Evolutionary conservation across 139 green algal species (phyloP).

Genomic region (Picochlorum sp.): DNA sequence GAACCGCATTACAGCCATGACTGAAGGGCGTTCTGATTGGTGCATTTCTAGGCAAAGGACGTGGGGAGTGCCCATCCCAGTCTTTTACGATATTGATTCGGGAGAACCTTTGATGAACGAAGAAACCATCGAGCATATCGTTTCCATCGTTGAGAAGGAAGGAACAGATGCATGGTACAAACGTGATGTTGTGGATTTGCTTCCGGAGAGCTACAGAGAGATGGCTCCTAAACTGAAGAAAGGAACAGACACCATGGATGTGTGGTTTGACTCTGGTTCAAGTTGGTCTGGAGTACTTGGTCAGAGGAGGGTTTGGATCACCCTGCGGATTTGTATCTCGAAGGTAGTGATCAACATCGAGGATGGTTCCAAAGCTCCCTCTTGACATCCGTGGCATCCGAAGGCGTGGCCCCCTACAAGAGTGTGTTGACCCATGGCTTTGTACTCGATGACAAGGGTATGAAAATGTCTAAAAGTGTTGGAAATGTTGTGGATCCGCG

Average conservation of each 20-base stretch:
- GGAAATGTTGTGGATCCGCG: constrained; percentile 93
- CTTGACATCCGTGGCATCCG: constrained; percentile 85
- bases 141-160: constrained; percentile 50
- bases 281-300: constrained; percentile 83
- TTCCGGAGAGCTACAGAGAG: constrained; percentile 56
- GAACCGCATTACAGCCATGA: constrained; percentile 87
- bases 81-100: constrained; percentile 90
- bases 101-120: constrained; percentile 85
- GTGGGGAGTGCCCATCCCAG: constrained; percentile 97
- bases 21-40: constrained; percentile 84
- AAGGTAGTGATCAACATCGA: constrained; percentile 95
- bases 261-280: constrained; percentile 97
- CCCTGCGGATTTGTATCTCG: constrained; percentile 95
- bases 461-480: constrained; percentile 90
- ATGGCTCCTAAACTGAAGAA: constrained; percentile 52
- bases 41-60: constrained; percentile 95
- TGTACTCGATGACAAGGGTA: constrained; percentile 50
- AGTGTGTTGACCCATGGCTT: constrained; percentile 86
- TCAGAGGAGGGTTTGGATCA: constrained; percentile 39
- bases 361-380: constrained; percentile 97
- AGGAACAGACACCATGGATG: constrained; percentile 98
- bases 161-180: constrained; percentile 85
- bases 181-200: constrained; percentile 67
- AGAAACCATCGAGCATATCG: constrained; percentile 79
- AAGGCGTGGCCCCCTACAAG: constrained; percentile 78